Base-by-base conservation (phyloP, 495 filamentous ascomycete genomes). In the Aspergillus olivimuriae region DNA sequence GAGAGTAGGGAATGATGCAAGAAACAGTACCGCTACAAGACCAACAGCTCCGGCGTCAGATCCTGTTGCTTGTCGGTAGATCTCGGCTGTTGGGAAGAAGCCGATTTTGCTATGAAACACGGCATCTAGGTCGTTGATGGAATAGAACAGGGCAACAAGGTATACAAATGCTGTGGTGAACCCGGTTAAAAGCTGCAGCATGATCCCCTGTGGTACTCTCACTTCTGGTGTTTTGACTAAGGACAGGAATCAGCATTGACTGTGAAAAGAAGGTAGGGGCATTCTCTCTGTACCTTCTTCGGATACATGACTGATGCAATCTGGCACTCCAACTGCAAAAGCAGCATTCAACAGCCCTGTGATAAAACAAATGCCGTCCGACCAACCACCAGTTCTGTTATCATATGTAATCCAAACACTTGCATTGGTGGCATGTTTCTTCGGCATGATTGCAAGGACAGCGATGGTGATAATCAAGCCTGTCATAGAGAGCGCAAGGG, bases 291-390 rank as follows among this genome's bases (percentile, higher is more conserved):
- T 10, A 94, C 69, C 62, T 34, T 94, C 88, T 61, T 94, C 88
- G 1, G 87, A 82, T 47, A 94, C 73, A 61, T 94, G 88, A 5
- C 82, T 78, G 11, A 86, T 75, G 30, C 76, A 72, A 57, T 87
- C 86, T 2, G 87, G 86, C 0, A 87, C 89, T 10, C 89, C 89
- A 24, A 95, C 80, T 14, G 84, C 79, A 57, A 84, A 95, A 8
- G 89, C 86, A 15, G 87, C 89, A 53, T 95, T 94, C 17, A 95
- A 73, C 56, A 92, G 86, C 1, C 89, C 88, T 2, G 80, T 65
- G 11, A 90, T 63, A 51, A 95, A 95, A 10, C 82, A 86, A 14
- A 95, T 78, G 4, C 86, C 88, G 42, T 80, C 66, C 38, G 70
- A 76, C 19, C 65, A 66, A 67, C 83, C 91, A 0, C 82, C 82